These are phyloP conservation scores for Papiliotrema fonsecae DNA, from an alignment of 1,284 basidiomycete genomes.

Conservation along the genomic window DNA sequence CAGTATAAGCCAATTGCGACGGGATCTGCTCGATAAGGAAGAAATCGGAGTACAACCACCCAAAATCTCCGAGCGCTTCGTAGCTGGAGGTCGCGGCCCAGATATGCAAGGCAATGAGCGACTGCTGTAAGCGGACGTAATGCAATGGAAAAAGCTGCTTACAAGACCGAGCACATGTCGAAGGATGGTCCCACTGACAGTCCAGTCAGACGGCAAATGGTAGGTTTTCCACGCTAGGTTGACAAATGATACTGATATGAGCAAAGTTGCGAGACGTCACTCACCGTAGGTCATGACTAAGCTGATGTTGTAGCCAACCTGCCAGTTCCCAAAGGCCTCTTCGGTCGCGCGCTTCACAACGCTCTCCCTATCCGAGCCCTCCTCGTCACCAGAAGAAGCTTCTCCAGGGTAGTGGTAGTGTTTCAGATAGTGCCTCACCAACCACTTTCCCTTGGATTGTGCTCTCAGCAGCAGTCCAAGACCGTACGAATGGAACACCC, in stretches of 20 bases:
- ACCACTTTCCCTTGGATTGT: constrained; percentile 80
- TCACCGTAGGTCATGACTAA: constrained; percentile 90
- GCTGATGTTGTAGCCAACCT: constrained; percentile 84
- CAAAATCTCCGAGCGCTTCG: constrained; percentile 88
- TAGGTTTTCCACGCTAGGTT: constrained; percentile 85
- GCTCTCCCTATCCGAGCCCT: constrained; percentile 28
- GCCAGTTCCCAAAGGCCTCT: constrained; percentile 95
- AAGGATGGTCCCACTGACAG: constrained; percentile 79
- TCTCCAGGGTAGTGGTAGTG: constrained; percentile 70
- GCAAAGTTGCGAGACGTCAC: constrained; percentile 37
- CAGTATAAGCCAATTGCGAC: constrained; percentile 85
- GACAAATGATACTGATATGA: constrained; percentile 65
- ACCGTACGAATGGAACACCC: constrained; percentile 81
- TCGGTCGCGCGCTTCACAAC: constrained; percentile 65
- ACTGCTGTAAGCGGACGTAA: constrained; percentile 49
- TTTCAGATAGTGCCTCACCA: constrained; percentile 90
- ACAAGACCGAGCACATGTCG: constrained; percentile 80
- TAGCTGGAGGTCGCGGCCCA: constrained; percentile 89
- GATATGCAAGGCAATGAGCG: constrained; percentile 79
- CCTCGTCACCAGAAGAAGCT: constrained; percentile 13
- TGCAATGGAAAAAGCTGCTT: constrained; percentile 45
- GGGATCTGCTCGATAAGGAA: constrained; percentile 90
- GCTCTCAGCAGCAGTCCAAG: constrained; percentile 76
- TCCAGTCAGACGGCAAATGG: constrained; percentile 73
- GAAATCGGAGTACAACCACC: constrained; percentile 98